These are phyloP conservation scores for Silene coronaria DNA, from an alignment of 179 eudicot species.

Conservation along the genomic window DNA sequence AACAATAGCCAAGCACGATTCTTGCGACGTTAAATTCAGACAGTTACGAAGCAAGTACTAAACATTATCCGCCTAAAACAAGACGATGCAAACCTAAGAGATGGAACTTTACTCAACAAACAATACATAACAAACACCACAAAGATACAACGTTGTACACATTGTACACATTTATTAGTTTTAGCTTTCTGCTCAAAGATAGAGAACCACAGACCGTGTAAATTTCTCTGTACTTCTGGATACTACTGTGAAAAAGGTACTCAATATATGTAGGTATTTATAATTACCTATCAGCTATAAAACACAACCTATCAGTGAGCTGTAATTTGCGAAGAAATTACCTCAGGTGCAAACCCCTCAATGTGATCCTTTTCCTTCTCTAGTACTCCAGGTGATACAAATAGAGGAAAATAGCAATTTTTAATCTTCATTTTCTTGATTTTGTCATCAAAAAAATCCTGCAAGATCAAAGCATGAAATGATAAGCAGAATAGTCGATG, in stretches of 20 bases:
- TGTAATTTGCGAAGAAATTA: conserved; percentile 18
- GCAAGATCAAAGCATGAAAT: conserved; percentile 14
- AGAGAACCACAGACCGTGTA: background rate
- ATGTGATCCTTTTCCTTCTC: conserved; percentile 93
- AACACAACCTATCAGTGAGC: background rate
- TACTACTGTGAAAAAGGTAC: no score
- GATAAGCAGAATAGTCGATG: no score
- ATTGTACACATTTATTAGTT: background rate
- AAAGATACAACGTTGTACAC: background rate
- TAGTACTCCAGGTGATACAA: conserved; percentile 74
- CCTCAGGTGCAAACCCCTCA: conserved; percentile 99
- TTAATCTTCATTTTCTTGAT: conserved; percentile 81
- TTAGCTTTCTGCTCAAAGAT: background rate
- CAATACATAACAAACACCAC: background rate
- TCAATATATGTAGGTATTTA: no score
- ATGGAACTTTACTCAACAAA: background rate
- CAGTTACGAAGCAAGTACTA: background rate
- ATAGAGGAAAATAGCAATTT: conserved; percentile 87
- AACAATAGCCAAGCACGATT: background rate
- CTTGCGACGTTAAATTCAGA: background rate
- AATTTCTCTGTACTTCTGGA: background rate
- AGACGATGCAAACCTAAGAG: background rate
- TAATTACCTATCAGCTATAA: background rate
- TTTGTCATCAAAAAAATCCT: conserved; percentile 87
- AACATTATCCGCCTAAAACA: background rate